phyloP scores from a whole-genome alignment of 441 rosid genomes.

The Arabidopsis hybrid region DNA sequence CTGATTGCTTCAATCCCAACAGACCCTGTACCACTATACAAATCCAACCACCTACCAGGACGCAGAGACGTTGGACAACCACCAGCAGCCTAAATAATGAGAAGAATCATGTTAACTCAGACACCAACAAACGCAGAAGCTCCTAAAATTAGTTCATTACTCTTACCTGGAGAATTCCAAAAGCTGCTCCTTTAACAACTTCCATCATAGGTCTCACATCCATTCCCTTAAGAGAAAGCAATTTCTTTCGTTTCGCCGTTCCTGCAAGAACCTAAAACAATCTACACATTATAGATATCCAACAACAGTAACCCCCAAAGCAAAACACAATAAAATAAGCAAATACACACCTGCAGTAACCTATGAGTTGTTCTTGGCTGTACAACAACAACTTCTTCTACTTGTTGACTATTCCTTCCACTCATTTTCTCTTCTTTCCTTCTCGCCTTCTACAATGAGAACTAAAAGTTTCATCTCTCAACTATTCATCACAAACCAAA shows the following conservation, averaged over 20 bases:
- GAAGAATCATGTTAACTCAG: neutral
- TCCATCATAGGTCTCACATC: constrained; percentile 98
- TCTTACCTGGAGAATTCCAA: constrained; percentile 81
- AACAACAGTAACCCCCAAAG: constrained; percentile 13
- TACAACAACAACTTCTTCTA: constrained; percentile 53
- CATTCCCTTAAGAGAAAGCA: constrained; percentile 82
- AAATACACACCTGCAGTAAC: constrained; percentile 68
- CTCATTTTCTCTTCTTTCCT: constrained; percentile 56
- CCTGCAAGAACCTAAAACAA: constrained; percentile 78
- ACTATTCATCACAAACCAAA: neutral
- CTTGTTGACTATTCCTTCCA: constrained; percentile 52
- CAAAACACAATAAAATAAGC: constrained; percentile 7
- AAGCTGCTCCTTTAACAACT: constrained; percentile 91
- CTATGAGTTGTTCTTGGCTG: constrained; percentile 74
- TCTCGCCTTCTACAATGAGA: constrained; percentile 52
- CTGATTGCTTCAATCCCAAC: constrained; percentile 98
- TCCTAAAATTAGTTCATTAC: neutral
- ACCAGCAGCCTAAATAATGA: constrained; percentile 59
- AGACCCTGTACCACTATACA: constrained; percentile 96
- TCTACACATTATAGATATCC: neutral
- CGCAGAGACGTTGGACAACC: constrained; percentile 76
- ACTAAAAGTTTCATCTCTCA: neutral
- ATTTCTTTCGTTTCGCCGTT: constrained; percentile 83
- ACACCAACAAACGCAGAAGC: neutral
- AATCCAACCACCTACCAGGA: constrained; percentile 89